These are phyloP conservation scores for Apiospora pterosperma DNA, from an alignment of 2,329 filamentous ascomycete species.

Conservation along the genomic window DNA sequence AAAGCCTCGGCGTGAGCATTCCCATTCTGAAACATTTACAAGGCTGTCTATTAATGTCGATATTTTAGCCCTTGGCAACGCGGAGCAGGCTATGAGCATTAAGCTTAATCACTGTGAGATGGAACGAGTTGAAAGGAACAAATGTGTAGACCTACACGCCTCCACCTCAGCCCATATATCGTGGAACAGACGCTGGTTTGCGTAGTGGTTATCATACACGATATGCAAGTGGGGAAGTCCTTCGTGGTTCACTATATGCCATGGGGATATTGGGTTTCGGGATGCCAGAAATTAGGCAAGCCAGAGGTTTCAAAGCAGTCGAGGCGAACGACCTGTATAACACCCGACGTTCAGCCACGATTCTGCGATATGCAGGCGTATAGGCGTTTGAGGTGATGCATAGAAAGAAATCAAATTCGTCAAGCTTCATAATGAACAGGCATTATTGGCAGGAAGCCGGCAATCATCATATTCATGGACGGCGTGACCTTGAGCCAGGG, in stretches of 20 bases:
- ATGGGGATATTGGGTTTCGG: neutral
- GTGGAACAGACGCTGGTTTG: neutral
- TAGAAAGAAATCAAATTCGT: neutral
- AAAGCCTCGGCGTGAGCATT: constrained; percentile 2
- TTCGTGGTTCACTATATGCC: neutral
- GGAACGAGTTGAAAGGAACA: neutral
- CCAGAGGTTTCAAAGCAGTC: neutral
- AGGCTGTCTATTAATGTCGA: neutral
- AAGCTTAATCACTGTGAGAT: neutral
- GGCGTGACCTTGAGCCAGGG: neutral
- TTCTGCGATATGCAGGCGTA: neutral
- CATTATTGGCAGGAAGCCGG: neutral
- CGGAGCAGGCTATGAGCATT: constrained; percentile 5
- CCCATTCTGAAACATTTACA: neutral
- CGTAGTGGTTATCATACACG: neutral
- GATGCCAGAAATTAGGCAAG: neutral
- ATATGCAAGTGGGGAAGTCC: too few species aligned
- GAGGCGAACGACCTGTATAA: neutral
- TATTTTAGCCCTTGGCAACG: constrained; percentile 3
- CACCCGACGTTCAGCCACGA: neutral
- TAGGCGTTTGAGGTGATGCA: neutral
- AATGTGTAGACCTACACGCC: neutral
- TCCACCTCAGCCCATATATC: neutral
- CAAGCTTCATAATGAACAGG: neutral
- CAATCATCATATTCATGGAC: neutral